Evolutionary conservation across 1,284 basidiomycete species (phyloP).

Genomic region (Phellopilus nigrolimitatus): DNA sequence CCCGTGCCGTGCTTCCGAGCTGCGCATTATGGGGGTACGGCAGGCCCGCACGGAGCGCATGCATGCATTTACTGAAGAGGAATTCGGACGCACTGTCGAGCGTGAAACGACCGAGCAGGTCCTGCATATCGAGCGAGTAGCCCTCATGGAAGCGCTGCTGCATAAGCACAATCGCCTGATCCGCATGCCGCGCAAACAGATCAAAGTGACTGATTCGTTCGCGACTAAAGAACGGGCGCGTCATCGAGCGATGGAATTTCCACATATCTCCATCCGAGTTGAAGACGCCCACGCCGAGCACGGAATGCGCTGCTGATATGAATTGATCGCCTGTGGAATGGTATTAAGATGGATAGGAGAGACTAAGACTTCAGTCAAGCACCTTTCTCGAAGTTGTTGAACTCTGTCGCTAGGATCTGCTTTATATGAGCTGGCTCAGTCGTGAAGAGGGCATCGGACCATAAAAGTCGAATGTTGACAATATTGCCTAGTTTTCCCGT

Average conservation of each 20-base stretch:
- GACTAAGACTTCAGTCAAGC: not conserved
- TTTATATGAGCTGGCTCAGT: constrained; percentile 33
- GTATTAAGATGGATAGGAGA: constrained; percentile 21
- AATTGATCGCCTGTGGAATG: constrained; percentile 28
- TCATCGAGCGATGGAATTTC: constrained; percentile 27
- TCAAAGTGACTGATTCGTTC: constrained; percentile 27
- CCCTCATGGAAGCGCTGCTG: constrained; percentile 36
- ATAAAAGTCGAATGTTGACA: constrained; percentile 30
- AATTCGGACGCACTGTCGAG: constrained; percentile 38
- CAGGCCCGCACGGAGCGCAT: constrained; percentile 29
- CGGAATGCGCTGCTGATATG: constrained; percentile 27
- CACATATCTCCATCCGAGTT: constrained; percentile 37
- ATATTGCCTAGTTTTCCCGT: constrained; percentile 19
- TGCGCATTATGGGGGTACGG: constrained; percentile 29
- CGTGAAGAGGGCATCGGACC: constrained; percentile 33
- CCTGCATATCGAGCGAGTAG: constrained; percentile 45
- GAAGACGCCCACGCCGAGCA: constrained; percentile 44
- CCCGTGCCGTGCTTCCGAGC: constrained; percentile 19
- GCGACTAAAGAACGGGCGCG: constrained; percentile 27
- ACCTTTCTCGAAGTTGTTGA: constrained; percentile 41
- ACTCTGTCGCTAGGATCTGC: constrained; percentile 39
- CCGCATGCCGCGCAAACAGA: constrained; percentile 26
- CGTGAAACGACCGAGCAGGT: constrained; percentile 33
- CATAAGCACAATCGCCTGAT: constrained; percentile 28
- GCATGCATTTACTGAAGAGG: constrained; percentile 33